These are phyloP conservation scores for Penicillium waksmanii DNA, from an alignment of 495 filamentous ascomycete genomes.

Conservation along the genomic window DNA sequence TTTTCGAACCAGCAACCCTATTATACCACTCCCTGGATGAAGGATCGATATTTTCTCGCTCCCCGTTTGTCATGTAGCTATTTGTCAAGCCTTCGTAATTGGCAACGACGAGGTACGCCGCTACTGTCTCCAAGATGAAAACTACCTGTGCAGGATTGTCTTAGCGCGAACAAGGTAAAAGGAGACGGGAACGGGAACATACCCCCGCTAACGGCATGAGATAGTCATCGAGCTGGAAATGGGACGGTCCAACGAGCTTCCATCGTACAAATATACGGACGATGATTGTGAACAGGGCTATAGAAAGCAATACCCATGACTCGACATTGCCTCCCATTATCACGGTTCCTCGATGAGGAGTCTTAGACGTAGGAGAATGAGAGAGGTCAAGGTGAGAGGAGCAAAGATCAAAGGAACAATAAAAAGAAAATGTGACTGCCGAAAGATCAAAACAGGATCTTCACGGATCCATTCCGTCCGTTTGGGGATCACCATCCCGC, in stretches of 20 bases:
- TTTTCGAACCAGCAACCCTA: constrained; percentile 53
- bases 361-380: neutral
- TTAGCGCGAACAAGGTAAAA: neutral
- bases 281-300: constrained; percentile 48
- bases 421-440: neutral
- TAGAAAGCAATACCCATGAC: constrained; percentile 50
- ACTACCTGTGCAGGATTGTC: constrained; percentile 20
- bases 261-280: constrained; percentile 51
- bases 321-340: constrained; percentile 38
- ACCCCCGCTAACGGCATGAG: constrained; percentile 58
- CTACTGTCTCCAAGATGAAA: constrained; percentile 37
- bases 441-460: constrained; percentile 4
- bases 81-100: constrained; percentile 52
- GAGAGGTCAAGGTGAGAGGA: neutral
- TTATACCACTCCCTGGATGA: constrained; percentile 43
- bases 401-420: neutral
- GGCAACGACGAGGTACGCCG: constrained; percentile 40
- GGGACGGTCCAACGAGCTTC: constrained; percentile 45
- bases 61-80: constrained; percentile 51
- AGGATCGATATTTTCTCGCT: constrained; percentile 44
- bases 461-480: neutral
- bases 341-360: neutral
- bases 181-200: neutral
- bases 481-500: constrained; percentile 3
- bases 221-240: constrained; percentile 59